phyloP scores from a whole-genome alignment of 257 asterid species.

The Nicotiana undulata region DNA sequence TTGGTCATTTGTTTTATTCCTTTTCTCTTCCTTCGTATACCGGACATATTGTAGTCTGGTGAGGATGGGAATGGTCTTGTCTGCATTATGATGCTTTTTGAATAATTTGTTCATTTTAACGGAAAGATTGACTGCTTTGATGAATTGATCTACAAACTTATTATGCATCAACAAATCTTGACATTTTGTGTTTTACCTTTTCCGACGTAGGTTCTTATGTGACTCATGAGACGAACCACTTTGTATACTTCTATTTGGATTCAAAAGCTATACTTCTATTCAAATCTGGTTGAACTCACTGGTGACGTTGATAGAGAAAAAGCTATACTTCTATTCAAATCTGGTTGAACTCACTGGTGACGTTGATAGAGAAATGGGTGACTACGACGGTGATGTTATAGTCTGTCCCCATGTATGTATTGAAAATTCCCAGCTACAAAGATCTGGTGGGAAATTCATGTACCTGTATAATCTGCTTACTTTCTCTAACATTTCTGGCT shows the following conservation, averaged over 20 bases:
- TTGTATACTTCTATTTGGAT: slow-evolving; percentile 48
- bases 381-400: too few species aligned
- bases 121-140: background rate
- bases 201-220: slow-evolving; percentile 70
- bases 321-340: slow-evolving; percentile 65
- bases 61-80: background rate
- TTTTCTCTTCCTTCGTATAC: background rate
- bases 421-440: too few species aligned
- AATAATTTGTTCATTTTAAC: background rate
- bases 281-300: slow-evolving; percentile 16
- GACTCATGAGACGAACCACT: slow-evolving; percentile 95
- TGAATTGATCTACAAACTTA: background rate
- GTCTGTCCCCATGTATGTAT: too few species aligned
- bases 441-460: too few species aligned
- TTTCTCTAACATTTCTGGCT: too few species aligned
- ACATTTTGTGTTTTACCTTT: background rate
- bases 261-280: slow-evolving; percentile 52
- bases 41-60: background rate
- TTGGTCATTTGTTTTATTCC: background rate
- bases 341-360: too few species aligned
- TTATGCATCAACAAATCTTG: background rate
- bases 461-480: too few species aligned
- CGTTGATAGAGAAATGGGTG: too few species aligned
- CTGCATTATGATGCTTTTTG: background rate
- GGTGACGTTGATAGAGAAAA: too few species aligned